Base-by-base conservation (phyloP, 2,329 filamentous ascomycete genomes). In the Calonectria multiphialidica region DNA sequence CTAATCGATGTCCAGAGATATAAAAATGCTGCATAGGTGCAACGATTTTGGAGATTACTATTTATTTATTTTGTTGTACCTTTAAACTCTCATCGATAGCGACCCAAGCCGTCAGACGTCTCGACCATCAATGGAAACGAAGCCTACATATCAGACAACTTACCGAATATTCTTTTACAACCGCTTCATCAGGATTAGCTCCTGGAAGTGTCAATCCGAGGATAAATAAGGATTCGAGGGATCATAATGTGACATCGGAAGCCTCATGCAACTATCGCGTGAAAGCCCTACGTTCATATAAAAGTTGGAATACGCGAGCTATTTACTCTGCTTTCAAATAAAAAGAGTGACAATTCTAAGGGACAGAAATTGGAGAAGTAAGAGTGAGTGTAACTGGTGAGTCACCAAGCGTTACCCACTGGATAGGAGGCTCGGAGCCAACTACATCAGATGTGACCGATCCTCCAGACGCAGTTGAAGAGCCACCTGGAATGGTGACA, bases 401-500 rank as follows among this genome's bases (percentile, higher is more conserved):
- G 7, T 44, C 61, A 23, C 30, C 28, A 12, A 64, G 61, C 3
- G 44, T 64, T 18, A 64, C 61, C 61, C 61, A 64, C 33, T 64
- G 61, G 12, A 64, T 64, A 25, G 61, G 61, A 35, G 61, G 61
- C 61, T 64, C 61, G n/a, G 42, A 35, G 44, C 61, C 61, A 12
- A 64, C 61, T 25, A 18, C 42, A 37, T 64, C 61, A 35, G 61
- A 47, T 33, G 13, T 64, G 13, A 47, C 61, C 15, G 61, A 64
- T 21, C 61, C 61, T 35, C 61, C 44, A 37, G 30, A 37, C n/a
- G 61, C 61, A 37, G 44, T 37, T 15, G 44, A 47, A 45, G 61
- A 35, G 18, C 61, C 61, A 3, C 44, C 49, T 28, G 61, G 61
- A 49, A 64, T 64, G 30, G 61, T 64, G n/a, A 75, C 57, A 1